These are phyloP conservation scores for Citrus inodora DNA, from an alignment of 345 rosid species.

Conservation along the genomic window DNA sequence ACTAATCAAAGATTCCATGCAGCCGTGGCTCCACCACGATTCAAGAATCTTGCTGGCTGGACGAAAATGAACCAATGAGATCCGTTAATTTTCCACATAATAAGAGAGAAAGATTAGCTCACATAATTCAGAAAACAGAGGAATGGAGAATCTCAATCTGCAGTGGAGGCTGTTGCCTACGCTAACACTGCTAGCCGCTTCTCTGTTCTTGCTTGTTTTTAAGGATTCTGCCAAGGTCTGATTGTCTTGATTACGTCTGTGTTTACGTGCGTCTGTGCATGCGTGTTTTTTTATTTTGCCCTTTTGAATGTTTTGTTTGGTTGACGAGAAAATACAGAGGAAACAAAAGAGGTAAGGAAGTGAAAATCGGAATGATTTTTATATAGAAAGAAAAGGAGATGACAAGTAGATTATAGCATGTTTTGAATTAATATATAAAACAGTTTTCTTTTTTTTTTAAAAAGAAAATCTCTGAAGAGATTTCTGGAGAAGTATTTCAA, in stretches of 20 bases:
- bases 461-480: too few relatives aligned
- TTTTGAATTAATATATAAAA: not conserved
- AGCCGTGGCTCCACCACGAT: not conserved
- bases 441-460: too few relatives aligned
- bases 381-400: not conserved
- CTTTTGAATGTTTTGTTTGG: not conserved
- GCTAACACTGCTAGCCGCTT: conserved; percentile 45
- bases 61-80: not conserved
- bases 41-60: not conserved
- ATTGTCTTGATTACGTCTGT: not conserved
- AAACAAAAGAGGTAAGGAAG: not conserved
- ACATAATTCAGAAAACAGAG: not conserved
- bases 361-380: not conserved
- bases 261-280: not conserved
- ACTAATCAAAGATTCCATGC: not conserved
- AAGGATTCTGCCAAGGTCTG: conserved; percentile 49
- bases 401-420: not conserved
- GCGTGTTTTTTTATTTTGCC: not conserved
- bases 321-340: not conserved
- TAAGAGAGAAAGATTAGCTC: not conserved
- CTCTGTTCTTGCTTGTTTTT: conserved; percentile 34
- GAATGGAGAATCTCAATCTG: conserved; percentile 41
- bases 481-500: too few relatives aligned
- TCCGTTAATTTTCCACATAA: not conserved
- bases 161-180: conserved; percentile 56